These are phyloP conservation scores for Leishmania aethiopica DNA, from an alignment of 208 protist genomes.

Conservation along the genomic window DNA sequence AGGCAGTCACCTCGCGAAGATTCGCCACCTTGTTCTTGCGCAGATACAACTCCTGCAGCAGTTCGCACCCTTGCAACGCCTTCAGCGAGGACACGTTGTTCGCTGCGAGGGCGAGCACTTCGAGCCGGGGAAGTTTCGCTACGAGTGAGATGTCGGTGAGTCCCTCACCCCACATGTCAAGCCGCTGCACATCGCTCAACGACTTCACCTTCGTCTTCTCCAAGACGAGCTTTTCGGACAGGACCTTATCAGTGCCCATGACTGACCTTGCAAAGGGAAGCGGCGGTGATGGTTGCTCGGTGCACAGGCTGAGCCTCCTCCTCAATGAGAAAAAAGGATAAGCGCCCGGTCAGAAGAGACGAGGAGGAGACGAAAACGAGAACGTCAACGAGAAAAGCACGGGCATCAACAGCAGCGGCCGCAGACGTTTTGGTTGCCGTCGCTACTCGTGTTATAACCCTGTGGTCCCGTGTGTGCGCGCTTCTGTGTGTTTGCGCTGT, in stretches of 20 bases:
- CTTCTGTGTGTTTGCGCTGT: not conserved
- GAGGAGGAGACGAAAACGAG: not conserved
- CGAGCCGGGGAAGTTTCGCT: conserved; percentile 65
- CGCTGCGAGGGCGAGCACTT: conserved; percentile 86
- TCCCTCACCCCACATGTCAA: conserved; percentile 92
- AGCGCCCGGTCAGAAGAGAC: not conserved
- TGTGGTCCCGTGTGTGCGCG: not conserved
- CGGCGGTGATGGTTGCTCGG: not conserved
- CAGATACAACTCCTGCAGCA: conserved; percentile 92
- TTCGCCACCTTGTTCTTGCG: conserved; percentile 89
- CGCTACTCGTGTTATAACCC: not conserved
- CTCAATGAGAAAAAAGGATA: not conserved
- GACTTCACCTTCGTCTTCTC: conserved; percentile 83
- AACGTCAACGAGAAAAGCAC: not conserved
- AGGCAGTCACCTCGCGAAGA: conserved; percentile 75
- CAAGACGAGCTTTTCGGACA: conserved; percentile 87
- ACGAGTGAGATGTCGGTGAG: conserved; percentile 86
- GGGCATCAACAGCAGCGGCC: not conserved
- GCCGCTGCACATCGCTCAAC: conserved; percentile 81
- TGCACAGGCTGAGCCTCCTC: not conserved
- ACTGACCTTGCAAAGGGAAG: not conserved
- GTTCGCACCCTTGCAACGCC: conserved; percentile 65
- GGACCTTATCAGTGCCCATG: conserved; percentile 24
- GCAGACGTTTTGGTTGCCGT: not conserved
- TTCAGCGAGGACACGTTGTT: conserved; percentile 84